Evolutionary conservation across 2,329 filamentous ascomycete species (phyloP).

Genomic region (Paraconiothyrium brasiliense): DNA sequence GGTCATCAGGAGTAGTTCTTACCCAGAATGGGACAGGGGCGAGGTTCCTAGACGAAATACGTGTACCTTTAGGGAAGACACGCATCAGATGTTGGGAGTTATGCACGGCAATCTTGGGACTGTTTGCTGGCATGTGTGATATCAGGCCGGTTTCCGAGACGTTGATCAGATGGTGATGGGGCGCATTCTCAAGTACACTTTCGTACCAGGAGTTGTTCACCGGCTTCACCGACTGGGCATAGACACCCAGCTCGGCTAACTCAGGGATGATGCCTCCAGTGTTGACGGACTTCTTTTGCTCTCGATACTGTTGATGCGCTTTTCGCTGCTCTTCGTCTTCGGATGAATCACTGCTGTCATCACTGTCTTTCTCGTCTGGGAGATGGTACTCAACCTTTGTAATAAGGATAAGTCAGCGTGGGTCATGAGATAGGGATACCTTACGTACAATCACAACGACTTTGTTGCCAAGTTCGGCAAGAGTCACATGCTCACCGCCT

Average conservation of each 20-base stretch:
- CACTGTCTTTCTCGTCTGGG: slow-evolving; percentile 59
- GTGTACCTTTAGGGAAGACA: slow-evolving; percentile 74
- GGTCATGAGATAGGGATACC: not conserved
- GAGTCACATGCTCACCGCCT: slow-evolving; percentile 62
- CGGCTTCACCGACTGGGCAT: slow-evolving; percentile 75
- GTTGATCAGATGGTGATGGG: slow-evolving; percentile 74
- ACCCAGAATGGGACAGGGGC: slow-evolving; percentile 70
- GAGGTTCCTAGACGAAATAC: slow-evolving; percentile 73
- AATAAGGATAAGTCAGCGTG: not conserved
- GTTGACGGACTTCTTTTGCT: slow-evolving; percentile 60
- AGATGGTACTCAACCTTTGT: slow-evolving; percentile 65
- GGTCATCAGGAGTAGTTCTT: not conserved
- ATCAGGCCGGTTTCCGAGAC: slow-evolving; percentile 70
- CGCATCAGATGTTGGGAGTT: slow-evolving; percentile 75
- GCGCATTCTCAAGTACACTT: slow-evolving; percentile 57
- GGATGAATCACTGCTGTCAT: slow-evolving; percentile 45
- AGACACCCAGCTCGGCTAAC: slow-evolving; percentile 72
- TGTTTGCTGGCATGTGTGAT: slow-evolving; percentile 59
- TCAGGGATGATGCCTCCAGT: slow-evolving; percentile 68
- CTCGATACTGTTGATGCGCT: slow-evolving; percentile 64
- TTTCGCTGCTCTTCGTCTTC: slow-evolving; percentile 55
- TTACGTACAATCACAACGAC: slow-evolving; percentile 68
- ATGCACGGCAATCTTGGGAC: slow-evolving; percentile 64
- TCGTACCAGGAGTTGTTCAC: slow-evolving; percentile 72
- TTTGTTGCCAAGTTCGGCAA: slow-evolving; percentile 69